These are phyloP conservation scores for Cladosporium sp. DNA, from an alignment of 2,329 filamentous ascomycete species.

Conservation along the genomic window DNA sequence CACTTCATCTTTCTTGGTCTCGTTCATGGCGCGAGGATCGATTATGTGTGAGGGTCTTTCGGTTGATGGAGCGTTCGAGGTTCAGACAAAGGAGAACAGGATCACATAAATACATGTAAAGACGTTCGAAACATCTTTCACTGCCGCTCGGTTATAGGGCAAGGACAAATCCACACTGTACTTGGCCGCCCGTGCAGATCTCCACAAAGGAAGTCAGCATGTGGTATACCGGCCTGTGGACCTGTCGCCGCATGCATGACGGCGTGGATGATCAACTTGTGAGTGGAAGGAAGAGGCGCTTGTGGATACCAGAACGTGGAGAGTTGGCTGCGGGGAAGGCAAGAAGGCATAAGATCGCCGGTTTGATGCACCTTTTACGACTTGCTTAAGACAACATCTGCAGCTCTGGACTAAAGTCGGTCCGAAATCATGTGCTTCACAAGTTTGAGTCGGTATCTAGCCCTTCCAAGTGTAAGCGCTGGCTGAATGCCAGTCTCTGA, in stretches of 20 bases:
- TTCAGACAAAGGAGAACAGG: too few relatives aligned
- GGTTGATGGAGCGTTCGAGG: not conserved
- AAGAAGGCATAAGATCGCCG: conserved; percentile 16
- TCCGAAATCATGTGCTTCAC: not conserved
- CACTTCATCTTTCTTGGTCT: conserved; percentile 7
- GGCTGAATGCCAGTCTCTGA: conserved; percentile 31
- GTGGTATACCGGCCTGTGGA: not conserved
- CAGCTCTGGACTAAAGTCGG: conserved; percentile 8
- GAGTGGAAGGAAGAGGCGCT: not conserved
- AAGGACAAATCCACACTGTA: not conserved
- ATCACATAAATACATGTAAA: not conserved
- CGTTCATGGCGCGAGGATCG: not conserved
- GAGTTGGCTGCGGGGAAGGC: conserved; percentile 13
- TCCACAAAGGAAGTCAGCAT: not conserved
- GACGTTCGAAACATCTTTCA: not conserved
- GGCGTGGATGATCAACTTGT: not conserved
- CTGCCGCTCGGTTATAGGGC: conserved; percentile 7
- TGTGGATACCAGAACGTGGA: conserved; percentile 12
- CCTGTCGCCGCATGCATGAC: not conserved
- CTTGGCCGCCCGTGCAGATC: conserved; percentile 6
- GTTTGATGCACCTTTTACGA: not conserved
- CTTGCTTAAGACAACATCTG: not conserved
- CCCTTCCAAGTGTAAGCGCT: conserved; percentile 20
- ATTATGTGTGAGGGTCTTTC: too few relatives aligned
- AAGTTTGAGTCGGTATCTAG: not conserved